Percentiles rank a stretch among this genome's conserved stretches.
Evolutionary conservation across 495 filamentous ascomycete species (phyloP).

Genomic region (Aspergillus leporis): DNA sequence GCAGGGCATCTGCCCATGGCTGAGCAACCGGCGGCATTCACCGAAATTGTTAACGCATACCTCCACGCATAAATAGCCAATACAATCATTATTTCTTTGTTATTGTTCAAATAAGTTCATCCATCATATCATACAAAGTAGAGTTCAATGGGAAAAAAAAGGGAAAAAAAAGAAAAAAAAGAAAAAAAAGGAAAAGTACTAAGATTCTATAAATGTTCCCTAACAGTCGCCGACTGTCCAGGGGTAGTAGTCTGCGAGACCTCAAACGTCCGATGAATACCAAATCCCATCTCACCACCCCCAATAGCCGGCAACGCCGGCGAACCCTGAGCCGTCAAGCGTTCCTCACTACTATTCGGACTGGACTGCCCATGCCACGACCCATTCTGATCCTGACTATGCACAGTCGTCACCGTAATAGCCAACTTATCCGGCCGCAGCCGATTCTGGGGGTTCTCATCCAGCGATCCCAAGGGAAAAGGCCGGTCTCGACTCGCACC

Average conservation of each 20-base stretch:
- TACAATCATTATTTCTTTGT: background rate
- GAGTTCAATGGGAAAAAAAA: background rate
- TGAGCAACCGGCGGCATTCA: conserved; percentile 68
- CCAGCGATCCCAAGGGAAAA: conserved; percentile 35
- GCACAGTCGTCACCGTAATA: conserved; percentile 41
- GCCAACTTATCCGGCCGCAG: conserved; percentile 43
- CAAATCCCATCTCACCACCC: conserved; percentile 26
- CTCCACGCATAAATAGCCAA: conserved; percentile 29
- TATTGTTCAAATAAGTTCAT: background rate
- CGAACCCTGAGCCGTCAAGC: conserved; percentile 25
- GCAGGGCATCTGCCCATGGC: conserved; percentile 84
- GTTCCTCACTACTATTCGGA: conserved; percentile 38
- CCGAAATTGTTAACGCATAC: conserved; percentile 57
- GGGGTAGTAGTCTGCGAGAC: conserved; percentile 32
- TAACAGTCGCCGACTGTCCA: conserved; percentile 8
- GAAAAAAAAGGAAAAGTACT: conserved; percentile 7
- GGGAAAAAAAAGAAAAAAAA: background rate
- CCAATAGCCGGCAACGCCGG: conserved; percentile 6
- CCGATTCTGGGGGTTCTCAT: conserved; percentile 19
- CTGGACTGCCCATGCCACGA: conserved; percentile 24
- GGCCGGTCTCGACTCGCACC: conserved; percentile 20
- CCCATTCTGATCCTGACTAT: conserved; percentile 34
- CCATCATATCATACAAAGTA: background rate
- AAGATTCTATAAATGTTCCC: conserved; percentile 33
- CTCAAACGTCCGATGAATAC: conserved; percentile 39